phyloP scores from a whole-genome alignment of 805 yeast genomes.

The Saccharomycopsis malanga region DNA sequence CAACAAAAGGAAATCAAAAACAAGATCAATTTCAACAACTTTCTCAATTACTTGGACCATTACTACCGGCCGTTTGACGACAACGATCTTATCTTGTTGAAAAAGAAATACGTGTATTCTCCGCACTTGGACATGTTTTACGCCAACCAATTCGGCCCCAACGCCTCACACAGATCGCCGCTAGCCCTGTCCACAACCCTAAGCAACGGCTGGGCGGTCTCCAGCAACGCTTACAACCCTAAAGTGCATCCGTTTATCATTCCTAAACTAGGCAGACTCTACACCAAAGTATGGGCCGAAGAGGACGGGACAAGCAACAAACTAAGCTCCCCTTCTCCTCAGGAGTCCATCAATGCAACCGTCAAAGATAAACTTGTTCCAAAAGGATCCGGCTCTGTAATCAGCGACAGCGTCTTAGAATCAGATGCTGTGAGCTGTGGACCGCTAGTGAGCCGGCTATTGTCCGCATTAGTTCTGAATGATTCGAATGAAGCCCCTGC shows the following conservation, averaged over 20 bases:
- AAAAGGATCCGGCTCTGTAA: conserved; percentile 49
- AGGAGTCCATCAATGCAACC: conserved; percentile 1
- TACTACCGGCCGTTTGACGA: conserved; percentile 70
- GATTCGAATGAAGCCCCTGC: conserved; percentile 23
- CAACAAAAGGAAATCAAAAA: conserved; percentile 77
- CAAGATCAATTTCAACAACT: conserved; percentile 89
- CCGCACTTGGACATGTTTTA: conserved; percentile 18
- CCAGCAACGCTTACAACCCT: conserved; percentile 44
- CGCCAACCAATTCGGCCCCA: conserved; percentile 9
- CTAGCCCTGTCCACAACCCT: background rate
- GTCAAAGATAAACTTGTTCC: conserved; percentile 33
- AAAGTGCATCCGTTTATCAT: conserved; percentile 65
- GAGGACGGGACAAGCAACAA: conserved; percentile 48
- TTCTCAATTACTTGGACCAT: conserved; percentile 77
- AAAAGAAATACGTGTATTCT: conserved; percentile 43
- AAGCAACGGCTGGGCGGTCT: background rate
- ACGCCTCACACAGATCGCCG: background rate
- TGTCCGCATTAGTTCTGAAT: conserved; percentile 68
- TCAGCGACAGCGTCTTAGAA: conserved; percentile 58
- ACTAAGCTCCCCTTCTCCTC: conserved; percentile 1
- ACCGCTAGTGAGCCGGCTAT: conserved; percentile 75
- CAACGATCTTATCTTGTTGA: conserved; percentile 73
- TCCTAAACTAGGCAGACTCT: conserved; percentile 80
- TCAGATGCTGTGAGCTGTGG: conserved; percentile 80
- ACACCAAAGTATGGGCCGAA: conserved; percentile 79